A percentile compares a stretch with the other conserved stretches of the same genome.
These are phyloP conservation scores for Cryptosporidium sp. DNA, from an alignment of 169 alveolate species.

Conservation along the genomic window DNA sequence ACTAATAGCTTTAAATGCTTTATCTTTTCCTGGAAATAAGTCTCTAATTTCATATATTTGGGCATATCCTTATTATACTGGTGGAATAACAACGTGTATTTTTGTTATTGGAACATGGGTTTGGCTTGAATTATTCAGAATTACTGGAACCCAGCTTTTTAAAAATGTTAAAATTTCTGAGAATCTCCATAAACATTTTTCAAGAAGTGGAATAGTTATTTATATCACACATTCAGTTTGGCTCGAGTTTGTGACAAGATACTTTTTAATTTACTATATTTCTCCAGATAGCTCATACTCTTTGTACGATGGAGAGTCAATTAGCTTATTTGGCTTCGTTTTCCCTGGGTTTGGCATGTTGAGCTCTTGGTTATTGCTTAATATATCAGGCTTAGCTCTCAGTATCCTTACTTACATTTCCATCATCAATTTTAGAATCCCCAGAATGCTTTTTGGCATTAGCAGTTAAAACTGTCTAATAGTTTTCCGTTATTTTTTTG, in stretches of 20 bases:
- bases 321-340: neutral
- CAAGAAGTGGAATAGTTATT: conserved; percentile 55
- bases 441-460: conserved; percentile 19
- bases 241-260: conserved; percentile 43
- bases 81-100: conserved; percentile 54
- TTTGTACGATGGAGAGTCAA: conserved; percentile 65
- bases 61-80: conserved; percentile 71
- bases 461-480: neutral
- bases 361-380: conserved; percentile 28
- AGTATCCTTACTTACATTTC: conserved; percentile 23
- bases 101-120: conserved; percentile 69
- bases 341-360: conserved; percentile 54
- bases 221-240: conserved; percentile 68
- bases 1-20: conserved; percentile 39
- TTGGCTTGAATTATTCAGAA: conserved; percentile 71
- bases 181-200: conserved; percentile 30
- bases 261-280: conserved; percentile 19
- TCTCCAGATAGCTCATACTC: conserved; percentile 42
- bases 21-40: conserved; percentile 67
- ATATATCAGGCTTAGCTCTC: neutral
- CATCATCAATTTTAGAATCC: conserved; percentile 15
- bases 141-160: neutral
- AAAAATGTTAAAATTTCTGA: conserved; percentile 8
- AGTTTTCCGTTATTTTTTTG: neutral
- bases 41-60: conserved; percentile 57